phyloP scores from a whole-genome alignment of 306 rosid species.

The Medicago arabica region DNA sequence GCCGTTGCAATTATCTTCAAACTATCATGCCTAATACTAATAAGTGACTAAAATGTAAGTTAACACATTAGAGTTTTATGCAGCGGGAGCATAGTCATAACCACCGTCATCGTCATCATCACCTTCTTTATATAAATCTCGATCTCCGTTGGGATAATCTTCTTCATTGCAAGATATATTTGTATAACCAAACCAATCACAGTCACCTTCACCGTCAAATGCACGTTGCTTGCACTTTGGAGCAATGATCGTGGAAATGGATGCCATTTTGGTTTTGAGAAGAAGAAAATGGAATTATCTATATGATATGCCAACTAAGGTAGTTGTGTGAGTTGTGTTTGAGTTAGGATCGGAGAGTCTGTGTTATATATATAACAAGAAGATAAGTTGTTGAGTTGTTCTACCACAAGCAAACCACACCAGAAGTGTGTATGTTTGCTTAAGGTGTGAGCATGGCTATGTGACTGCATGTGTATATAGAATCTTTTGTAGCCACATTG shows the following conservation, averaged over 20 bases:
- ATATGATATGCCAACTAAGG: too few species aligned
- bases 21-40: neutral
- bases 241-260: neutral
- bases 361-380: neutral
- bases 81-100: conserved; percentile 8
- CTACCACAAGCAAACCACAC: neutral
- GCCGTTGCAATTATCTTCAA: too few species aligned
- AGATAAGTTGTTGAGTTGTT: neutral
- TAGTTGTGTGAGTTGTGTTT: neutral
- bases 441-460: neutral
- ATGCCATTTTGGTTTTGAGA: neutral
- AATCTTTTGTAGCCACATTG: neutral
- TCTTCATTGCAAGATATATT: neutral
- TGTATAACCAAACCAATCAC: neutral
- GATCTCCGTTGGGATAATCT: neutral
- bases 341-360: neutral
- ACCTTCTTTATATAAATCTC: neutral
- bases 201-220: neutral
- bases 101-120: neutral
- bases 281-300: neutral
- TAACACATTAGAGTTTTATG: neutral
- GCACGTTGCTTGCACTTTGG: neutral
- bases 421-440: neutral
- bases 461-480: neutral
- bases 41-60: neutral